Conservation (phyloP, 306 rosid species). For the Cucurbita pepo region DNA sequence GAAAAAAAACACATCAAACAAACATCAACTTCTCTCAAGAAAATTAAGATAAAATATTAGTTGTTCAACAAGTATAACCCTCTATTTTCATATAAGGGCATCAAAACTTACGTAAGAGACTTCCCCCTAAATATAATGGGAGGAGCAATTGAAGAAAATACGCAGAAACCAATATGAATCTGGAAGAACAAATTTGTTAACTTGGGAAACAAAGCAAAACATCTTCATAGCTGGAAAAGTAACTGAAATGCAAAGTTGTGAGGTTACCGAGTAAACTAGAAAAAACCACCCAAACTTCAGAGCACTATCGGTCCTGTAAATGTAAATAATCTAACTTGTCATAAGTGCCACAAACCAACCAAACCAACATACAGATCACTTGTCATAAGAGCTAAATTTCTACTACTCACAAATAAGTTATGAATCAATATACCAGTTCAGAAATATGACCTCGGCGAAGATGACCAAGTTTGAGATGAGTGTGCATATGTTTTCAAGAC, state of each 20-base stretch:
- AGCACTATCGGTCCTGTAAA: conserved; percentile 83
- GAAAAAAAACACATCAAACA: conserved; percentile 20
- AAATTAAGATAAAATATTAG: background rate
- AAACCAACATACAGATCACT: background rate
- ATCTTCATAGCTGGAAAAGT: conserved; percentile 9
- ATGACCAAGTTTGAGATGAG: too few species aligned
- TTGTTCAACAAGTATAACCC: background rate
- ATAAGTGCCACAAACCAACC: background rate
- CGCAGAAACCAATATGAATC: conserved; percentile 75
- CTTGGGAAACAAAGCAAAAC: conserved; percentile 8
- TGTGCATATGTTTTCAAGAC: too few species aligned
- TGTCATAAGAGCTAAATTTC: background rate
- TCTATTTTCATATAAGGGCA: background rate
- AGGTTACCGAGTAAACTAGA: conserved; percentile 40
- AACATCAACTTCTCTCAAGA: conserved; percentile 14
- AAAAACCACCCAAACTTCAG: conserved; percentile 89
- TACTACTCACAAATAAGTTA: too few species aligned
- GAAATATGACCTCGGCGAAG: too few species aligned
- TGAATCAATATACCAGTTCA: too few species aligned
- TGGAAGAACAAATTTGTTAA: conserved; percentile 20
- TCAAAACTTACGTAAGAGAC: conserved; percentile 66
- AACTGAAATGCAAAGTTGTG: conserved; percentile 1
- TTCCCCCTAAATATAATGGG: conserved; percentile 70
- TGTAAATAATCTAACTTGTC: background rate
- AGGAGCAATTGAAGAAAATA: conserved; percentile 75